These are phyloP conservation scores for Glonium stellatum DNA, from an alignment of 495 filamentous ascomycete species.

Conservation along the genomic window DNA sequence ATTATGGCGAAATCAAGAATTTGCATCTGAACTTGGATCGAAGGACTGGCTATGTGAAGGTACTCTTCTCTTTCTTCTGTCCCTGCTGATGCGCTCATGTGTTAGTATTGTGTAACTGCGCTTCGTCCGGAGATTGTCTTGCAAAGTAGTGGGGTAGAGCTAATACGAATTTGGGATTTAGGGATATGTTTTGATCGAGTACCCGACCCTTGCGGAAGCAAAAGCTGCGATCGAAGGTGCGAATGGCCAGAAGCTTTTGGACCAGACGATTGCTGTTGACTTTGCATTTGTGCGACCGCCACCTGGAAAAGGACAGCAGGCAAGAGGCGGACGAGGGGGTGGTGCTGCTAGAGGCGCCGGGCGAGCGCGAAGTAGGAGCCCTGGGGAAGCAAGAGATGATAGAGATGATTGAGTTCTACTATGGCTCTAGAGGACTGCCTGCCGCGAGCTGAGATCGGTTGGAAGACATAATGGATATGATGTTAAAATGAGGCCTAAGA, in stretches of 20 bases:
- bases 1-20: constrained; percentile 97
- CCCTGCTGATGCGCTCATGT: not conserved
- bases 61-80: constrained; percentile 30
- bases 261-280: constrained; percentile 87
- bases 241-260: constrained; percentile 74
- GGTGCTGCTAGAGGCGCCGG: constrained; percentile 40
- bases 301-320: constrained; percentile 54
- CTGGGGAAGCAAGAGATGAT: constrained; percentile 23
- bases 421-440: not conserved
- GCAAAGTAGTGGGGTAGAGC: not conserved
- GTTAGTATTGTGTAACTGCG: not conserved
- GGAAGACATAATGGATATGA: not conserved
- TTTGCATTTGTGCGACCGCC: constrained; percentile 96
- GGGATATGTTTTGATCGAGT: constrained; percentile 94
- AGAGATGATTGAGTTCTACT: constrained; percentile 17
- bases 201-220: constrained; percentile 79
- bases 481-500: not conserved
- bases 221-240: constrained; percentile 78
- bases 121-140: not conserved
- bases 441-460: too few species aligned
- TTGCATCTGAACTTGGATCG: constrained; percentile 91
- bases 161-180: constrained; percentile 33
- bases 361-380: constrained; percentile 56
- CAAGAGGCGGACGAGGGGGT: constrained; percentile 44
- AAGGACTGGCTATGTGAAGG: constrained; percentile 96